A percentile compares a stretch with the other conserved stretches of the same genome.
phyloP scores from a whole-genome alignment of 108 stramenopile species.

The Nitzschia sp. region DNA sequence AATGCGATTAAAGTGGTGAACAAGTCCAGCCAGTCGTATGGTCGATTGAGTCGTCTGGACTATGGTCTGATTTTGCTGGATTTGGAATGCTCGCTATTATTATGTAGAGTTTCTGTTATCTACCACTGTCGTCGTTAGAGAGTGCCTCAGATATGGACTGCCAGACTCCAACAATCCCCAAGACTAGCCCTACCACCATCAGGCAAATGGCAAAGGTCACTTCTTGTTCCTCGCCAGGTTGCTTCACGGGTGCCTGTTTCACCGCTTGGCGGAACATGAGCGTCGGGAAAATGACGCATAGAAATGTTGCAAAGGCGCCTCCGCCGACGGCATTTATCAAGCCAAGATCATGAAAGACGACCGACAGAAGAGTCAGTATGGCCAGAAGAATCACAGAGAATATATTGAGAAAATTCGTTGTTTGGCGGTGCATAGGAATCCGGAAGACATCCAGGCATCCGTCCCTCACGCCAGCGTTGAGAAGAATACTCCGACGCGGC shows the following conservation, averaged over 20 bases:
- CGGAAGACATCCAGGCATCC: conserved; percentile 64
- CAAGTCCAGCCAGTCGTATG: background rate
- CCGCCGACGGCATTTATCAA: conserved; percentile 81
- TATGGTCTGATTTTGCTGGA: background rate
- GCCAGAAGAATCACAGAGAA: conserved; percentile 50
- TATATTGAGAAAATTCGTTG: conserved; percentile 48
- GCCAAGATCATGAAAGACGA: conserved; percentile 55
- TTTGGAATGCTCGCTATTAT: background rate
- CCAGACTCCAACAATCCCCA: conserved; percentile 9
- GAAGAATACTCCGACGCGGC: conserved; percentile 70
- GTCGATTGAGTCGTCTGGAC: background rate
- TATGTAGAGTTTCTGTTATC: too few relatives aligned
- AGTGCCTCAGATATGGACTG: background rate
- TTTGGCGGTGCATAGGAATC: conserved; percentile 53
- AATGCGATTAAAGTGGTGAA: background rate
- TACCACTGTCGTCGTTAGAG: background rate
- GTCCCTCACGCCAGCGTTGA: conserved; percentile 76
- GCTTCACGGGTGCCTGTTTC: background rate
- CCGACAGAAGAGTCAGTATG: conserved; percentile 37
- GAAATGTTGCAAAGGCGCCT: conserved; percentile 67
- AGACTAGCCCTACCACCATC: conserved; percentile 9
- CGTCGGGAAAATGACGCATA: conserved; percentile 84
- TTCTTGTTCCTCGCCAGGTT: background rate
- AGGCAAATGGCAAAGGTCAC: conserved; percentile 6
- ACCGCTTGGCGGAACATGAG: conserved; percentile 56